A percentile compares a stretch with the other conserved stretches of the same genome.
Conservation (phyloP, 495 filamentous ascomycete genomes). For the Xylaria grammica region DNA sequence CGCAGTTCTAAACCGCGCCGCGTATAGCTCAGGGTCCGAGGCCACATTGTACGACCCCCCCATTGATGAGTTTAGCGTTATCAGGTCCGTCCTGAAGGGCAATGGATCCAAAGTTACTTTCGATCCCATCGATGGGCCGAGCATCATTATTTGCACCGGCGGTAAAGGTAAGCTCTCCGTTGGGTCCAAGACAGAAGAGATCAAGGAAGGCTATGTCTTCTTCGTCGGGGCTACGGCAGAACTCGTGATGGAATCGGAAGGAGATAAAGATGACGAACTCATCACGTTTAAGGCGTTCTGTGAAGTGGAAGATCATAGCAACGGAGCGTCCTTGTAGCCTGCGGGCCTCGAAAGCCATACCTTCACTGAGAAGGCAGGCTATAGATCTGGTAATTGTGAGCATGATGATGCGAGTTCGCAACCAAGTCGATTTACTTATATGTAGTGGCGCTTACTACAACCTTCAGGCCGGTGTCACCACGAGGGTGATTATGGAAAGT, state of each 20-base stretch:
- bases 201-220: slow-evolving; percentile 82
- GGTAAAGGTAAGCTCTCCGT: slow-evolving; percentile 85
- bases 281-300: slow-evolving; percentile 96
- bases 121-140: slow-evolving; percentile 84
- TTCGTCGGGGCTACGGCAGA: slow-evolving; percentile 94
- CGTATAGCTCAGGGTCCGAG: slow-evolving; percentile 74
- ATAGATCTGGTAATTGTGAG: background rate
- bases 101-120: slow-evolving; percentile 82
- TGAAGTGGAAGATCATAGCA: slow-evolving; percentile 63
- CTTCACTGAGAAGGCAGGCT: background rate
- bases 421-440: background rate
- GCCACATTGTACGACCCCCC: slow-evolving; percentile 87
- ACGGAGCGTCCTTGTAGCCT: slow-evolving; percentile 23
- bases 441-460: no score
- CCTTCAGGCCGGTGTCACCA: no score
- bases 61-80: slow-evolving; percentile 94
- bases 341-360: background rate
- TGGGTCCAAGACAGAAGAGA: slow-evolving; percentile 69
- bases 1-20: slow-evolving; percentile 74
- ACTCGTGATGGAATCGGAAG: slow-evolving; percentile 72
- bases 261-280: slow-evolving; percentile 65
- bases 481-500: no score
- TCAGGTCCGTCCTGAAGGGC: slow-evolving; percentile 75
- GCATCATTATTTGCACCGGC: slow-evolving; percentile 86
- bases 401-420: background rate